Base-by-base conservation (phyloP, 352 stramenopile genomes). In the Phytopythium litorale region DNA sequence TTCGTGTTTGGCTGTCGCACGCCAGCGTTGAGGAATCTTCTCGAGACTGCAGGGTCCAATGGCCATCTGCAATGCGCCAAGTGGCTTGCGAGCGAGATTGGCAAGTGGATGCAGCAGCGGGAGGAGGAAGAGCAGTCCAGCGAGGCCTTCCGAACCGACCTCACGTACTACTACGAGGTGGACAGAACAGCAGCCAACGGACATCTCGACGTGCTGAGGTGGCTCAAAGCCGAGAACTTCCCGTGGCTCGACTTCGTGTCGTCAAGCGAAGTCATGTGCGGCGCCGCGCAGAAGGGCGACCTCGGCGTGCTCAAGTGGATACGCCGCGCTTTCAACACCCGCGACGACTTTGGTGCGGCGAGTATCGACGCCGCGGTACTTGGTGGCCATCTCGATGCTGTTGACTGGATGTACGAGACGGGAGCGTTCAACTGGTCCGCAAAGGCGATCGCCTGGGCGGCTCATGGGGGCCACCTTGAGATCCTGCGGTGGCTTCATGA, bases 401-500 rank as follows among this genome's bases (percentile, higher is more conserved):
- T 54, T 19, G 25, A 38, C 4, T 54, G 28, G 48, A 54, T 38
- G 25, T 37, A 54, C 48, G 23, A 38, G 25, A 25, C 28, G 2
- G 25, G 28, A 3, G 48, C 15, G 18, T 38, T 54, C 48, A 54
- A 54, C 28, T 38, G 48, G 25, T 54, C 48, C 7, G 4, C 48
- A 23, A 23, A 54, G 15, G 48, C 48, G 7, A 32, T 54, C 18
- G 25, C 25, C 16, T 54, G 48, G 48, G 48, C 48, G 5, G 48
- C 25, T 7, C 25, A 54, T 38, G 15, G 28, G 0, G 48, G 48
- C 7, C 48, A 81, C 50, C 23, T 79, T 19, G 58, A 73, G 0
- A 51, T 79, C 28, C 51, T 84, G 13, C 46, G 75, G 23, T 83
- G 72, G 69, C 50, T 83, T 16, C 64, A 75, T 42, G 53, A 21